Base-by-base conservation (phyloP, 2,329 filamentous ascomycete genomes). In the Cladorrhinum sp. region DNA sequence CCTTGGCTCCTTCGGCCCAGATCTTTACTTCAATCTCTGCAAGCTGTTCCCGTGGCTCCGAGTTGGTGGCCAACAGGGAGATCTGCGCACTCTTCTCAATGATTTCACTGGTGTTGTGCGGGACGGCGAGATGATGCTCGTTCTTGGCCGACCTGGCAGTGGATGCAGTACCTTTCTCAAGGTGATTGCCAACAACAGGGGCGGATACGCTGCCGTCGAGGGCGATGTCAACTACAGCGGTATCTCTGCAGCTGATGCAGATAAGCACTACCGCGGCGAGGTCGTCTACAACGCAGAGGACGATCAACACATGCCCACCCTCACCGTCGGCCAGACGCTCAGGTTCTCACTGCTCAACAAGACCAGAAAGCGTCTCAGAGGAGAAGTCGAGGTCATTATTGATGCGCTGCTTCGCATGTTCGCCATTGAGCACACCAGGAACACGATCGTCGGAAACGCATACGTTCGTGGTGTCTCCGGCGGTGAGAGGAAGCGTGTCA, bases 1-100 rank as follows among this genome's bases (percentile, higher is more conserved):
- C 38, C 64, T 92, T 3, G 89, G 89, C 22, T 92, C 90, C 0
- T 93, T 95, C 71, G 91, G 91, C 0, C 90, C 90, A 0, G 91
- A 93, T 72, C 76, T 93, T 1, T 93, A 91, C 71, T 81, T 78
- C 22, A 75, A 91, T 6, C 67, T 92, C 13, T 74, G 72, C 27
- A 67, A 70, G 1, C 73, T 71, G 51, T 65, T 81, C 5, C 78
- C 77, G 1, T 64, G 29, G 1, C 50, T 70, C 24, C 65, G 64
- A 10, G 24, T 66, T 25, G 57, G 59, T 2, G 52, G 52, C 24
- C 54, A 58, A 24, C 22, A 59, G 13, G 60, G 56, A n/a, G 62
- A 66, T 57, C 59, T 69, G 12, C 62, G 66, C 1, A 68, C 67
- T 2, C 70, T 77, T 7, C 76, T 86, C 55, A 76, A 78, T 32